Evolutionary conservation across 331 rosid species (phyloP).

Genomic region (Erythrophleum ivorense): DNA sequence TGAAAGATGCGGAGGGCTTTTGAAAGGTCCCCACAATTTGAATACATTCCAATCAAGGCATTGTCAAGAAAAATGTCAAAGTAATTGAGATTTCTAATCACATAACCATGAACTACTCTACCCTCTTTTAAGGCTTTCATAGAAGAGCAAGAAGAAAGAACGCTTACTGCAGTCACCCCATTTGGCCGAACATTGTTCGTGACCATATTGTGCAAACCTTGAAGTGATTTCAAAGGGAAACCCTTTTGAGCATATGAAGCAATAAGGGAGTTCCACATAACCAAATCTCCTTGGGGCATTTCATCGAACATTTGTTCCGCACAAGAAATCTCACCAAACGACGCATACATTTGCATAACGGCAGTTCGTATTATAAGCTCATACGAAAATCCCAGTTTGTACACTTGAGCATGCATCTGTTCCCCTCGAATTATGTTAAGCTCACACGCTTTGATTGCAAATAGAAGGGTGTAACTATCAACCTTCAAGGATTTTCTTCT

Average conservation of each 20-base stretch:
- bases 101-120: constrained; percentile 14
- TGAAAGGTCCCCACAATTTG: constrained; percentile 8
- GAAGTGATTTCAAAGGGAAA: constrained; percentile 16
- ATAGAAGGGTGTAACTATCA: constrained; percentile 18
- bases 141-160: constrained; percentile 4
- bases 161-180: constrained; percentile 9
- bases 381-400: constrained; percentile 2
- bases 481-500: constrained; percentile 5
- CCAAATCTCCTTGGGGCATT: constrained; percentile 23
- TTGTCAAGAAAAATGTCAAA: constrained; percentile 15
- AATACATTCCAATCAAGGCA: constrained; percentile 24
- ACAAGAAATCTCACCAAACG: background rate
- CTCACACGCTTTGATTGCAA: constrained; percentile 2
- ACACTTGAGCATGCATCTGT: constrained; percentile 11
- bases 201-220: background rate
- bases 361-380: background rate
- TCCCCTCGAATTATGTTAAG: background rate
- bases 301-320: constrained; percentile 10
- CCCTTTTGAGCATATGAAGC: constrained; percentile 15
- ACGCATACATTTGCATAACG: background rate
- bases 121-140: constrained; percentile 12
- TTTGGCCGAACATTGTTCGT: background rate
- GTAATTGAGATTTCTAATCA: background rate
- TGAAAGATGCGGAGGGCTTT: constrained; percentile 7
- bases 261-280: constrained; percentile 25